Conservation (phyloP, 805 yeast genomes). For the Starmerella apis region DNA sequence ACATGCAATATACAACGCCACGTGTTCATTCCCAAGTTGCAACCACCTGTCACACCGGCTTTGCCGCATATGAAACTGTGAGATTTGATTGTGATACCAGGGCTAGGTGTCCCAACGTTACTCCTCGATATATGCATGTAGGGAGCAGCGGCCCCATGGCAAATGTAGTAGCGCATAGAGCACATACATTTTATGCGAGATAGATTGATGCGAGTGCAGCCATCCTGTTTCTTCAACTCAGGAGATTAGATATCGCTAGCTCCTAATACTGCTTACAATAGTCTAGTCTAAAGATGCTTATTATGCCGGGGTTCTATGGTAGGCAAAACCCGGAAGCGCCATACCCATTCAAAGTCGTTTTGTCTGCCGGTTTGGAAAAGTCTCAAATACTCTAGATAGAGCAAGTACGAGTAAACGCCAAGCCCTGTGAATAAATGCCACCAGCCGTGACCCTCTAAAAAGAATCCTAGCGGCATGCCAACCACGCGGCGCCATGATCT, state of each 20-base stretch:
- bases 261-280: not conserved
- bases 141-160: too few species aligned
- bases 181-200: too few species aligned
- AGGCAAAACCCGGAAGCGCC: constrained; percentile 46
- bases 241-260: not conserved
- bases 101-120: not conserved
- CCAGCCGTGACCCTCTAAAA: constrained; percentile 93
- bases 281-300: constrained; percentile 1
- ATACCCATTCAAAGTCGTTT: constrained; percentile 44
- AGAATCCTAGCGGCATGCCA: constrained; percentile 77
- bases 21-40: not conserved
- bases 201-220: too few species aligned
- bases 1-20: not conserved
- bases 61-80: too few species aligned
- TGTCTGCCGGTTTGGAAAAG: constrained; percentile 49
- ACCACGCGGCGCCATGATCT: constrained; percentile 47
- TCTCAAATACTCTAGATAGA: constrained; percentile 66
- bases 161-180: too few species aligned
- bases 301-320: constrained; percentile 16
- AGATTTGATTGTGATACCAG: too few species aligned
- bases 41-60: not conserved
- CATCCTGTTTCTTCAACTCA: too few species aligned
- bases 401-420: constrained; percentile 78
- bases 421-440: constrained; percentile 70
- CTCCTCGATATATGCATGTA: too few species aligned